phyloP scores from a whole-genome alignment of 2,329 filamentous ascomycete genomes.

The Triangularia setosa region DNA sequence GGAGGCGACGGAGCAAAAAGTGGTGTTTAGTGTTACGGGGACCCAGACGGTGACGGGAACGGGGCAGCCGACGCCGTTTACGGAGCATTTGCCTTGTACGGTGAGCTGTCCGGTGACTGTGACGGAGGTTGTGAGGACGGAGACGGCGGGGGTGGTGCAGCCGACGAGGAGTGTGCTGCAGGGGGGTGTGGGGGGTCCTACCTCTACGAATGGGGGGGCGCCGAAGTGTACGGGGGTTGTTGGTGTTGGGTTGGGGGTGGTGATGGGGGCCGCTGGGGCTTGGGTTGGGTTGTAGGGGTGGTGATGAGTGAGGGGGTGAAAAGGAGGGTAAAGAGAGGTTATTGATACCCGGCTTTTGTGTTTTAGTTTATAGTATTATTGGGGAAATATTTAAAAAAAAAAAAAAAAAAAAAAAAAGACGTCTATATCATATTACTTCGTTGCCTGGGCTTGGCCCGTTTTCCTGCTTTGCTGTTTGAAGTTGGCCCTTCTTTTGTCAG shows the following conservation, averaged over 20 bases:
- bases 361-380: too few relatives aligned
- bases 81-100: slow-evolving; percentile 41
- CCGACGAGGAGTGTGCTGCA: background rate
- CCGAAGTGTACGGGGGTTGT: slow-evolving; percentile 19
- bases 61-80: slow-evolving; percentile 33
- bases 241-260: slow-evolving; percentile 10
- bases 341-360: background rate
- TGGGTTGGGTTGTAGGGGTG: slow-evolving; percentile 10
- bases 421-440: too few relatives aligned
- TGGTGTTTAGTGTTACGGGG: slow-evolving; percentile 29
- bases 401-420: too few relatives aligned
- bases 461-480: too few relatives aligned
- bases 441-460: too few relatives aligned
- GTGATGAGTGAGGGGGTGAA: background rate
- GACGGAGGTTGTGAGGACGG: background rate
- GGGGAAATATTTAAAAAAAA: too few relatives aligned
- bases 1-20: slow-evolving; percentile 32
- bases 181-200: background rate
- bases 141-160: background rate
- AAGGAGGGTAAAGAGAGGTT: background rate
- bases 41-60: slow-evolving; percentile 20
- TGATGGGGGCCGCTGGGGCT: slow-evolving; percentile 6
- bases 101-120: slow-evolving; percentile 9
- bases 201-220: slow-evolving; percentile 11
- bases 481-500: too few relatives aligned